Base-by-base conservation (phyloP, 805 yeast genomes). In the Metschnikowia bowlesiae region DNA sequence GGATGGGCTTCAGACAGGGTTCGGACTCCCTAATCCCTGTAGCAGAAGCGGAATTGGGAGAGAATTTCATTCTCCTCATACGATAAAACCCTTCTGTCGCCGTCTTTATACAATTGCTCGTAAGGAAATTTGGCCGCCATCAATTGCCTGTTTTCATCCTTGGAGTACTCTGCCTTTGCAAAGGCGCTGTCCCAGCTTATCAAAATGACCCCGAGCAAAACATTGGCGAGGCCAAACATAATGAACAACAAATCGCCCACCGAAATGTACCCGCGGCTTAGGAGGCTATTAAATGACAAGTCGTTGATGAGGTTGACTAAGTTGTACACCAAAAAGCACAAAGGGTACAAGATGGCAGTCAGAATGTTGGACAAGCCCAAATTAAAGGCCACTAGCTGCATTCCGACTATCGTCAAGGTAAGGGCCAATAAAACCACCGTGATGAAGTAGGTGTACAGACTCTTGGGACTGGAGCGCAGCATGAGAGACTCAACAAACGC, bases 251-350 rank as follows among this genome's bases (percentile, higher is more conserved):
- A 70, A 59, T 83, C 88, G 41, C 76, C 67, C 51, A 77, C 79
- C 6, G 67, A 56, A 62, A 73, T 67, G 38, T 52, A 53, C 14
- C 66, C 62, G 18, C 59, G 62, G 59, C 82, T 77, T 7, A 86
- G 71, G 39, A 87, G 65, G 14, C 87, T 84, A 65, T 88, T 88
- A 53, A 81, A 70, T 34, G 84, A 78, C 41, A 74, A 53, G 49
- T 72, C 78, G 50, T 74, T 74, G 49, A 73, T 58, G 52, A 74
- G 62, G 56, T 86, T 85, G 51, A 79, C 73, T 45, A 87, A 69
- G 69, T 88, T 90, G 72, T 86, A 89, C 41, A 88, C 81, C 66
- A 94, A 85, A 65, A 90, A 90, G 33, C 90, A 87, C 54, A 90
- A 70, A 0, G 97, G 97, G 62, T 89, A 90, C 32, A 90, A 72